phyloP scores from a whole-genome alignment of 2,329 filamentous ascomycete genomes.

The Fusarium devonianum region DNA sequence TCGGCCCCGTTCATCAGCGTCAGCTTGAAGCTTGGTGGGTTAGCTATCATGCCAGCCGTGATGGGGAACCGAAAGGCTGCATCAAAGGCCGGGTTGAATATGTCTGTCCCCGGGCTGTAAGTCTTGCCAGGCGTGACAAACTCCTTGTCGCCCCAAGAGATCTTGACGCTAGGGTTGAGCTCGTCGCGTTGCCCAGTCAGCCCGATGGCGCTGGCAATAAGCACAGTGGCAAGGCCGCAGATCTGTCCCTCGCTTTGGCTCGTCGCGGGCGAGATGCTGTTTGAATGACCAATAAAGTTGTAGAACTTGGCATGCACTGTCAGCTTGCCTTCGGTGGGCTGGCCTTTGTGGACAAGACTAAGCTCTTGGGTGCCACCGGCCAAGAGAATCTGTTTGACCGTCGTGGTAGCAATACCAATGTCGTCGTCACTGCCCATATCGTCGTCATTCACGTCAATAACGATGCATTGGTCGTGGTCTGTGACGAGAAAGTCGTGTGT shows the following conservation, averaged over 20 bases:
- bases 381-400: constrained; percentile 35
- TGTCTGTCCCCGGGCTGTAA: constrained; percentile 36
- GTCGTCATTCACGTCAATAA: constrained; percentile 34
- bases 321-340: constrained; percentile 28
- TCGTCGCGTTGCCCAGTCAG: constrained; percentile 36
- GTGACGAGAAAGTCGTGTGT: constrained; percentile 41
- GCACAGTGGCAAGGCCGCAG: constrained; percentile 35
- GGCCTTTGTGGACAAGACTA: constrained; percentile 29
- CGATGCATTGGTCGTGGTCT: constrained; percentile 36
- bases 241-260: constrained; percentile 34
- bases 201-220: constrained; percentile 32
- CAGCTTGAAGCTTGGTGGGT: constrained; percentile 25
- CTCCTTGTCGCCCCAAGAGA: constrained; percentile 37
- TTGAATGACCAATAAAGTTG: constrained; percentile 31
- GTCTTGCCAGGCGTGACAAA: constrained; percentile 34
- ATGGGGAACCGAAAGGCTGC: constrained; percentile 36
- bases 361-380: constrained; percentile 33
- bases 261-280: constrained; percentile 23
- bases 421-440: constrained; percentile 37
- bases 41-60: constrained; percentile 26
- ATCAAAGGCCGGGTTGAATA: constrained; percentile 39
- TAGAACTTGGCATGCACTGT: constrained; percentile 36
- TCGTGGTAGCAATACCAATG: constrained; percentile 33
- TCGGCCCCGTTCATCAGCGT: constrained; percentile 28
- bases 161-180: constrained; percentile 39